Evolutionary conservation across 73 alveolate species (phyloP).

Genomic region (Paramecium octaurelia): DNA sequence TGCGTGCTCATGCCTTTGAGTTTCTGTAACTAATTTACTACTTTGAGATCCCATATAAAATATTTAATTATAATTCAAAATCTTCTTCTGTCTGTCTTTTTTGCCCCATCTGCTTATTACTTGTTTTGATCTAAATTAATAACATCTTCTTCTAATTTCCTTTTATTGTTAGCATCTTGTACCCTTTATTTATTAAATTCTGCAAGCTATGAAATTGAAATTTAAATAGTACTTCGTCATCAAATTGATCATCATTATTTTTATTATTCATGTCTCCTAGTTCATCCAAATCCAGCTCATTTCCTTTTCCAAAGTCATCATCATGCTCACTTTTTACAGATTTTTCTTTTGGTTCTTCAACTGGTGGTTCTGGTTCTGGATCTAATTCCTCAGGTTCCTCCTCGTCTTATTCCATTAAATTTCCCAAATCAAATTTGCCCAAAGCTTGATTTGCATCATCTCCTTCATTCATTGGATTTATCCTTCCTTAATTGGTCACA

Average conservation of each 20-base stretch:
- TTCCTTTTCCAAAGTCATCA: not conserved
- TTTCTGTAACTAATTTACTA: slow-evolving; percentile 59
- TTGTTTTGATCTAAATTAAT: not conserved
- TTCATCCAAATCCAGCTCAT: not conserved
- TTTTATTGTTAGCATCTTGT: not conserved
- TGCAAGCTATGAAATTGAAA: not conserved
- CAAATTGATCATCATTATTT: not conserved
- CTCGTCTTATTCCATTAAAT: slow-evolving; percentile 6
- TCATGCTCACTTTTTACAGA: not conserved
- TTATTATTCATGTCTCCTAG: not conserved
- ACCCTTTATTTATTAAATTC: not conserved
- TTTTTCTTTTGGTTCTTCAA: slow-evolving; percentile 32
- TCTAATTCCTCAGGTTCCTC: slow-evolving; percentile 2
- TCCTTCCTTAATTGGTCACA: not conserved
- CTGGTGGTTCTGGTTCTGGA: not conserved
- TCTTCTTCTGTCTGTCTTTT: not conserved
- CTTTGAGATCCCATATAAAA: slow-evolving; percentile 63
- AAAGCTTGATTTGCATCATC: not conserved
- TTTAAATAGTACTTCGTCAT: not conserved
- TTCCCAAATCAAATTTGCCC: not conserved
- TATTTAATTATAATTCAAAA: slow-evolving; percentile 38
- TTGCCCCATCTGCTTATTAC: not conserved
- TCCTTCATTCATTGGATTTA: slow-evolving; percentile 11
- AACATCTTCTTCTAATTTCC: not conserved
- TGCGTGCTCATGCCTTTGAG: slow-evolving; percentile 1